Evolutionary conservation across 1,139 yeast species (phyloP), one percentile per base, ranked within the genome.

Genomic region (Yamadazyma conglobata): DNA sequence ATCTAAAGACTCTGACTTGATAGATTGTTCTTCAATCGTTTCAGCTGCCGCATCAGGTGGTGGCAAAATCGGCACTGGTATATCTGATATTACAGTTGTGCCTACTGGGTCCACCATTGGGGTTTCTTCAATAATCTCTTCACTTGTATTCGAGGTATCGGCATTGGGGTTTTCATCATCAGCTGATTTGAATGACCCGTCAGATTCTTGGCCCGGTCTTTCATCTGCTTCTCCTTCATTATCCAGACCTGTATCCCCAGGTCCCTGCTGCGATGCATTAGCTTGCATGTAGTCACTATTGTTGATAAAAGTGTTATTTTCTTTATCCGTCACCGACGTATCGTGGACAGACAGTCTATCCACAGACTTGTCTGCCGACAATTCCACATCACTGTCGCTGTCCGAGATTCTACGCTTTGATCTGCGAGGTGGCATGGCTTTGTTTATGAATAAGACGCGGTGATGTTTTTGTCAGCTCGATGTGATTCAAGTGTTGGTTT

Each of bases 261-360:
- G 13, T 15, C 19, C 22, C 17, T 15, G 28, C n/a, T n/a, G 23
- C n/a, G 10, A 2, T 11, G 13, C 8, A 22, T 13, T 6, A 3
- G 7, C 22, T 3, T 12, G 31, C 22, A 31, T 39, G 28, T 56
- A 58, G 38, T 67, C 73, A 39, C 72, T 65, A 37, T 67, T 67
- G 40, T 67, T 67, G 23, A 67, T 48, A 33, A 67, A 67, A n/a
- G n/a, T n/a, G n/a, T n/a, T n/a, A n/a, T n/a, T n/a, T n/a, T n/a
- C n/a, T n/a, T n/a, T n/a, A n/a, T n/a, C n/a, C n/a, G n/a, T n/a
- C n/a, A n/a, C n/a, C n/a, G n/a, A n/a, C n/a, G n/a, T n/a, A n/a
- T n/a, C n/a, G n/a, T n/a, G n/a, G n/a, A n/a, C n/a, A n/a, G n/a
- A n/a, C n/a, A n/a, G n/a, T n/a, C n/a, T n/a, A n/a, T n/a, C n/a